Conservation (phyloP, 768 basidiomycete species). For the Lactifluus hygrophoroides region DNA sequence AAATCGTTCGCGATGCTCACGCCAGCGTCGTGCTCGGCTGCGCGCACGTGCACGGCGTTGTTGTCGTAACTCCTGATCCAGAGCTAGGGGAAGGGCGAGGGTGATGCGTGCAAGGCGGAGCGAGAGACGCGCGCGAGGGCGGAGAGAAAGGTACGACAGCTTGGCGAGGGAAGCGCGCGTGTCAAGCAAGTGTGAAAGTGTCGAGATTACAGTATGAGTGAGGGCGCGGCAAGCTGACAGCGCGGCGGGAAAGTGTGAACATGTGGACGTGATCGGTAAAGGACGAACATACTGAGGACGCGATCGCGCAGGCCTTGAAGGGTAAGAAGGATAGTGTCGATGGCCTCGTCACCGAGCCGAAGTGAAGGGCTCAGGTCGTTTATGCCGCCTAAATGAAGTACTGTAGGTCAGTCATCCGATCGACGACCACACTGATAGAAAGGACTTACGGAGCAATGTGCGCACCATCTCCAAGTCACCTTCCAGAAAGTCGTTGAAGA, state of each 20-base stretch:
- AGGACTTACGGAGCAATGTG: slow-evolving; percentile 54
- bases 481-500: slow-evolving; percentile 76
- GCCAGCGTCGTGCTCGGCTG: slow-evolving; percentile 19
- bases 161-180: slow-evolving; percentile 69
- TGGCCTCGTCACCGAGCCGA: slow-evolving; percentile 67
- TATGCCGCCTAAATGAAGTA: slow-evolving; percentile 47
- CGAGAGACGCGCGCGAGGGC: slow-evolving; percentile 65
- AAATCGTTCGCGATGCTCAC: slow-evolving; percentile 16
- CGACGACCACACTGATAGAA: not conserved
- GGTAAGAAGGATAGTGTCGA: slow-evolving; percentile 63
- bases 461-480: slow-evolving; percentile 84
- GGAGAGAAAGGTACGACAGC: slow-evolving; percentile 69
- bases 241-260: slow-evolving; percentile 6
- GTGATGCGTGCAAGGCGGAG: slow-evolving; percentile 73
- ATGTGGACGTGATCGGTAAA: not conserved
- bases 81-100: slow-evolving; percentile 60
- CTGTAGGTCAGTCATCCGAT: not conserved
- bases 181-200: slow-evolving; percentile 72
- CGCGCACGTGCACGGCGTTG: slow-evolving; percentile 27
- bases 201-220: slow-evolving; percentile 60
- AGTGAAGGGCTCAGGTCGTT: slow-evolving; percentile 76
- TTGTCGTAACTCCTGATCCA: slow-evolving; percentile 60
- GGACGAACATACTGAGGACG: slow-evolving; percentile 49
- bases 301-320: slow-evolving; percentile 66
- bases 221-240: slow-evolving; percentile 66